Evolutionary conservation across 345 rosid genomes (phyloP), one percentile per base, ranked within the genome.

Genomic region (Arabidopsis thaliana): DNA sequence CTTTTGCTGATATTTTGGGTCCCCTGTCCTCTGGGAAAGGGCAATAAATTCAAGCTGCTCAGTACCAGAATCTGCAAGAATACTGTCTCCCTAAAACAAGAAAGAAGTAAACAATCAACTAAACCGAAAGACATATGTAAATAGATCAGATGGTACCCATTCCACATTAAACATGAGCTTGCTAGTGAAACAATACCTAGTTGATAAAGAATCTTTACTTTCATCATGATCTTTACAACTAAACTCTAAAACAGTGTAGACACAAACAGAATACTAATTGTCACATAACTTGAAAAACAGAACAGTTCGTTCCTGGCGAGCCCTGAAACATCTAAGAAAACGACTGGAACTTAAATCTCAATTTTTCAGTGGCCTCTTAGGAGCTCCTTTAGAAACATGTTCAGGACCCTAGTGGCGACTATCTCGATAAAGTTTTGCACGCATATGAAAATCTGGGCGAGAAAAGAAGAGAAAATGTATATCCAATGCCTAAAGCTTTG

Each of bases 11-110:
- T 96, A 96, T 74, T 89, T 96, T 5, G 85, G 94, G 71, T 96
- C 93, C 52, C 93, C 94, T 1, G 97, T 93, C 82, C 97, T 91
- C 74, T 93, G 98, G 61, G 98, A 89, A 79, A 96, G 98, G 69
- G 98, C 94, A 80, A 96, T 90, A 76, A 96, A 96, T 77, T 96
- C 99, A n/a, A 96, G 81, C 85, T 93, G 98, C 76, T 96, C 99
- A 5, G 99, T 89, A 59, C 96, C 99, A 70, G 98, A 88, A 82
- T 96, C 99, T 50, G 99, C 99, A 71, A 96, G 96, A 73, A 93
- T 93, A 82, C 97, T 96, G 46, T 84, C 81, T 44, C 96, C 91
- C 99, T 96, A 78, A 24, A 49, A 72, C 79, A 66, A 33, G 74
- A 77, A 68, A 52, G 32, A 79, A 60, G 75, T 14, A 67, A 24